Conservation (phyloP, 305 asterid genomes). For the Fraxinus floribunda region DNA sequence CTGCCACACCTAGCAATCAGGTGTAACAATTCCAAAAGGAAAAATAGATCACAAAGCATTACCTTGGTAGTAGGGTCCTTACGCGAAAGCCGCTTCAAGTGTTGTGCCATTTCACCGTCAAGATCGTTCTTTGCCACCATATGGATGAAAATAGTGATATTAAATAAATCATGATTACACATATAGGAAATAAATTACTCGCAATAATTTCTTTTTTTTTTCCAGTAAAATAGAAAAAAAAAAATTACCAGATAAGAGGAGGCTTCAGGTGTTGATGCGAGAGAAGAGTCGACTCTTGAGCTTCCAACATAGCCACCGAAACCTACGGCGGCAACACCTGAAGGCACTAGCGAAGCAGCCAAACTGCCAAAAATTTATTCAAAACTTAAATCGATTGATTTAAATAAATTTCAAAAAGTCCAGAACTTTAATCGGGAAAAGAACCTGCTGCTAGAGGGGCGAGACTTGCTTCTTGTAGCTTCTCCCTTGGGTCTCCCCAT, state of each 20-base stretch:
- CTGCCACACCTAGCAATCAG: slow-evolving; percentile 14
- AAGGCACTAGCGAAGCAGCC: slow-evolving; percentile 91
- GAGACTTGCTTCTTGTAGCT: slow-evolving; percentile 90
- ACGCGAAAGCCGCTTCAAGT: slow-evolving; percentile 87
- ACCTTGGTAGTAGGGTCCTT: slow-evolving; percentile 97
- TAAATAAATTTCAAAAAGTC: background rate
- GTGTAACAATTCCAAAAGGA: background rate
- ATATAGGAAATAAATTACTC: background rate
- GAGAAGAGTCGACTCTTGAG: slow-evolving; percentile 72
- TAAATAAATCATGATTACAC: background rate
- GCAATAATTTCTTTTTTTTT: background rate
- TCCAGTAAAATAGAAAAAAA: background rate
- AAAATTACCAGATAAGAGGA: slow-evolving; percentile 51
- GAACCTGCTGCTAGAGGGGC: slow-evolving; percentile 99
- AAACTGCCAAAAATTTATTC: slow-evolving; percentile 42
- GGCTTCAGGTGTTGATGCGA: slow-evolving; percentile 55
- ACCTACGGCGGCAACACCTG: slow-evolving; percentile 69
- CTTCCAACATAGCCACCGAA: slow-evolving; percentile 94
- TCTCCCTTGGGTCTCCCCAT: slow-evolving; percentile 97
- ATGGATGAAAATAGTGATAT: background rate
- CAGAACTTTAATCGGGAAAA: background rate
- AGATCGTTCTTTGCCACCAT: slow-evolving; percentile 51
- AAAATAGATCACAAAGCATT: slow-evolving; percentile 14
- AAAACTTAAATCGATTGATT: slow-evolving; percentile 2
- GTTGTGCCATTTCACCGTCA: slow-evolving; percentile 83